Conservation (phyloP, 306 rosid genomes). For the Fagus crenata region DNA sequence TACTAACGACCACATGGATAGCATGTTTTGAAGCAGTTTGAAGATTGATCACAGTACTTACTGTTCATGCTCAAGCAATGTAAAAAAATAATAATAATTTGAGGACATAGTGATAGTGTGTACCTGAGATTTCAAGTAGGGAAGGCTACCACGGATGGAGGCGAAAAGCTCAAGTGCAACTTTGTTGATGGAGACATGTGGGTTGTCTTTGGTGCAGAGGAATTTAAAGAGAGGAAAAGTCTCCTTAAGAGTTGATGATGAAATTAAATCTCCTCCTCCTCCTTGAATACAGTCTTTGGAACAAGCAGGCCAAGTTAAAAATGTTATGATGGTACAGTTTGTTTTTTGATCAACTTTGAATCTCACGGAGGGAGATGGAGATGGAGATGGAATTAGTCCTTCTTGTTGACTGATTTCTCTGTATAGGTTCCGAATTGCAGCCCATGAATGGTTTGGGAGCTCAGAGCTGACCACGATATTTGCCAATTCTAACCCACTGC, state of each 20-base stretch:
- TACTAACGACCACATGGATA: no score
- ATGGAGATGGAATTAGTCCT: background rate
- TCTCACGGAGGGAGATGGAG: background rate
- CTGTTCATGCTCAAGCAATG: background rate
- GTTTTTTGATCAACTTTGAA: background rate
- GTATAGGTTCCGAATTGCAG: background rate
- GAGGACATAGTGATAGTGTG: background rate
- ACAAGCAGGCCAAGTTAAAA: background rate
- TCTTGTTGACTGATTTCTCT: background rate
- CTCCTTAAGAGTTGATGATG: no score
- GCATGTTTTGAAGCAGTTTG: no score
- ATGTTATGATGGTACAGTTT: constrained; percentile 34
- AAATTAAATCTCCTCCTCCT: no score
- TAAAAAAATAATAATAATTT: background rate
- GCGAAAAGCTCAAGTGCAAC: no score
- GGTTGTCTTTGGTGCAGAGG: no score
- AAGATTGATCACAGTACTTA: background rate
- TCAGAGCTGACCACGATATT: constrained; percentile 35
- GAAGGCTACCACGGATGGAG: no score
- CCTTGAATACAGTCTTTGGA: no score
- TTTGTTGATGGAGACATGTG: no score
- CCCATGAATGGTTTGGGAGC: constrained; percentile 40
- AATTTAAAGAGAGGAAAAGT: no score
- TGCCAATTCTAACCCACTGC: constrained; percentile 50
- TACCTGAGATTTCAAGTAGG: constrained; percentile 24